Percentiles rank a stretch among this genome's conserved stretches.
Conservation (phyloP, 441 rosid species). For the Macaranga tanarius region DNA sequence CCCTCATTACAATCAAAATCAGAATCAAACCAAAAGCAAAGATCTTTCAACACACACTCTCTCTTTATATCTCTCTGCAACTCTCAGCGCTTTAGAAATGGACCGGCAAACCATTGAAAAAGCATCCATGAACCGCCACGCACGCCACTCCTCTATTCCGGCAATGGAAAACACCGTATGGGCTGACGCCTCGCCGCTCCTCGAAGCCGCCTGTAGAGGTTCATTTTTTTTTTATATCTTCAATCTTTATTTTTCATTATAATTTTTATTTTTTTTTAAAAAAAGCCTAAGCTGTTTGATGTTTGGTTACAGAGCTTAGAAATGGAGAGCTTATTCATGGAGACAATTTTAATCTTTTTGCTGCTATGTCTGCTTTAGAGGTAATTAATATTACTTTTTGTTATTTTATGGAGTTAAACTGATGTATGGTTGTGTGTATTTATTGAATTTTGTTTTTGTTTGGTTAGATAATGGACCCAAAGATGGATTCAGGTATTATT, state of each 20-base stretch:
- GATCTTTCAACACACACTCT: no score
- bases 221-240: background rate
- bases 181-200: constrained; percentile 88
- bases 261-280: no score
- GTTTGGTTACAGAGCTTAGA: constrained; percentile 55
- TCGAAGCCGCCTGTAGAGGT: constrained; percentile 75
- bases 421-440: constrained; percentile 4
- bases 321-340: constrained; percentile 95
- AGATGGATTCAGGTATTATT: constrained; percentile 97
- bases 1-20: no score
- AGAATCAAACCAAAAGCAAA: no score
- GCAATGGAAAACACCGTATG: constrained; percentile 69
- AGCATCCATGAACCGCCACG: constrained; percentile 39
- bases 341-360: constrained; percentile 93
- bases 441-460: constrained; percentile 21
- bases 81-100: background rate
- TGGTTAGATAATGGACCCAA: constrained; percentile 94
- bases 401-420: constrained; percentile 1
- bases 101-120: constrained; percentile 21
- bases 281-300: constrained; percentile 14
- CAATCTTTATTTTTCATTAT: constrained; percentile 13
- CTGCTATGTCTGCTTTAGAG: constrained; percentile 99
- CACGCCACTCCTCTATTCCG: constrained; percentile 49
- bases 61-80: no score
- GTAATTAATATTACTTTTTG: constrained; percentile 30